These are phyloP conservation scores for Helotiales sp. DNA, from an alignment of 2,329 filamentous ascomycete genomes.

Conservation along the genomic window DNA sequence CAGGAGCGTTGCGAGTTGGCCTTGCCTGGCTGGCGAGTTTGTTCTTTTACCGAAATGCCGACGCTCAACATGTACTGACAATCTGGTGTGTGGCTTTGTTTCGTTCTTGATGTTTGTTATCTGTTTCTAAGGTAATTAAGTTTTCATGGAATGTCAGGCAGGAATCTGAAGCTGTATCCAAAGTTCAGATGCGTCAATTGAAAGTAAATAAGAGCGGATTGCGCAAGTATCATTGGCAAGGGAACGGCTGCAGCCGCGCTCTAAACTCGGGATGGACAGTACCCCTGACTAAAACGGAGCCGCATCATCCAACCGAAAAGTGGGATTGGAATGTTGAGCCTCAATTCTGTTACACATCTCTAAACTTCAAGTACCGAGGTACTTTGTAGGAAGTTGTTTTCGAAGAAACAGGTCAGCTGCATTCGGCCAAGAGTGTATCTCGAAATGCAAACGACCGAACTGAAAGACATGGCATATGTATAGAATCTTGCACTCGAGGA, in stretches of 20 bases:
- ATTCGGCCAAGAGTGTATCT: too few relatives aligned
- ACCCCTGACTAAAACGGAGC: slow-evolving; percentile 4
- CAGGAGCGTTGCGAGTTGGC: slow-evolving; percentile 20
- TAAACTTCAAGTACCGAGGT: not conserved
- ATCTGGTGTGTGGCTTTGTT: not conserved
- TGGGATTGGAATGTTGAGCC: not conserved
- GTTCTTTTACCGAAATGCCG: not conserved
- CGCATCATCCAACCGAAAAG: not conserved
- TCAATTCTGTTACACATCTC: not conserved
- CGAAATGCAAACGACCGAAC: too few relatives aligned
- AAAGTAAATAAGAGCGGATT: slow-evolving; percentile 7
- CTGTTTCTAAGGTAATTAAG: not conserved
- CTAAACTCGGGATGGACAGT: not conserved
- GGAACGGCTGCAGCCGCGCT: slow-evolving; percentile 9
- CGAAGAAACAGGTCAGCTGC: not conserved
- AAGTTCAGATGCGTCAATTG: not conserved
- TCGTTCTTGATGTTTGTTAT: not conserved
- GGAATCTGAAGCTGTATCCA: not conserved
- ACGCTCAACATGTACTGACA: too few relatives aligned
- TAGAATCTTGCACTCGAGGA: too few relatives aligned
- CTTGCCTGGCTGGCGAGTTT: not conserved
- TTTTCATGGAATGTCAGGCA: not conserved
- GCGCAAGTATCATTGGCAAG: slow-evolving; percentile 9
- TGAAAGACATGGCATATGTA: too few relatives aligned
- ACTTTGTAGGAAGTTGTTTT: too few relatives aligned